Percentiles rank a stretch among this genome's conserved stretches.
phyloP scores from a whole-genome alignment of 1,139 yeast genomes.

The Blastobotrys illinoisensis region DNA sequence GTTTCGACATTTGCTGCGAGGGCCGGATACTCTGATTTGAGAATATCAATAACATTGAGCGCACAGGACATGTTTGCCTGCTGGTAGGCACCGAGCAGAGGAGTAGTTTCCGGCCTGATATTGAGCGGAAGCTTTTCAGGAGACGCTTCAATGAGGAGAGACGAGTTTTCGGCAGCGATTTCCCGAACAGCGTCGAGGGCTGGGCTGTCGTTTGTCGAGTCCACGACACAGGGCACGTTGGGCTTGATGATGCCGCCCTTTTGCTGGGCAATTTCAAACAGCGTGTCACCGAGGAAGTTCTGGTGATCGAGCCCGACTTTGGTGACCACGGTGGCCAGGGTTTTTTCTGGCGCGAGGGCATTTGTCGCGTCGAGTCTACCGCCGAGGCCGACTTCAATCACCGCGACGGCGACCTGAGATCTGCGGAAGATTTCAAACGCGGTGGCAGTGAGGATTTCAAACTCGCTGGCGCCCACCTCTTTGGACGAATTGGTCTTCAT shows the following conservation, averaged over 20 bases:
- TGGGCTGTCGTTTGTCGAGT: conserved; percentile 52
- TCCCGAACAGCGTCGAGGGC: conserved; percentile 44
- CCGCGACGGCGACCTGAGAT: conserved; percentile 60
- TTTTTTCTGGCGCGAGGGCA: conserved; percentile 37
- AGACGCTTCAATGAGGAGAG: conserved; percentile 9
- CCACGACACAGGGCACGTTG: conserved; percentile 61
- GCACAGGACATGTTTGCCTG: conserved; percentile 65
- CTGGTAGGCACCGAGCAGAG: conserved; percentile 70
- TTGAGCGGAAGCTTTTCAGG: conserved; percentile 12
- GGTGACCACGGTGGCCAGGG: conserved; percentile 64
- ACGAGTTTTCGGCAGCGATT: conserved; percentile 20
- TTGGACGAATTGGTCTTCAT: conserved; percentile 19
- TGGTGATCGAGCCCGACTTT: conserved; percentile 87
- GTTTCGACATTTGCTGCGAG: conserved; percentile 33
- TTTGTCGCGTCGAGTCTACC: conserved; percentile 88
- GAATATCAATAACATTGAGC: conserved; percentile 43
- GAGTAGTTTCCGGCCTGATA: conserved; percentile 37
- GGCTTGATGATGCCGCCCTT: conserved; percentile 80
- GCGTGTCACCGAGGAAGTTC: conserved; percentile 58
- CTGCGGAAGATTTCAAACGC: conserved; percentile 70
- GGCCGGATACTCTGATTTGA: conserved; percentile 17
- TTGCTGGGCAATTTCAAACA: conserved; percentile 60
- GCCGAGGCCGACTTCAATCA: conserved; percentile 87
- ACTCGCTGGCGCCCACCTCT: conserved; percentile 68
- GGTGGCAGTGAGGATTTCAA: conserved; percentile 76